Conservation (phyloP, 371 early-diverging fungal species). For the Dinochytrium kinnereticum region DNA sequence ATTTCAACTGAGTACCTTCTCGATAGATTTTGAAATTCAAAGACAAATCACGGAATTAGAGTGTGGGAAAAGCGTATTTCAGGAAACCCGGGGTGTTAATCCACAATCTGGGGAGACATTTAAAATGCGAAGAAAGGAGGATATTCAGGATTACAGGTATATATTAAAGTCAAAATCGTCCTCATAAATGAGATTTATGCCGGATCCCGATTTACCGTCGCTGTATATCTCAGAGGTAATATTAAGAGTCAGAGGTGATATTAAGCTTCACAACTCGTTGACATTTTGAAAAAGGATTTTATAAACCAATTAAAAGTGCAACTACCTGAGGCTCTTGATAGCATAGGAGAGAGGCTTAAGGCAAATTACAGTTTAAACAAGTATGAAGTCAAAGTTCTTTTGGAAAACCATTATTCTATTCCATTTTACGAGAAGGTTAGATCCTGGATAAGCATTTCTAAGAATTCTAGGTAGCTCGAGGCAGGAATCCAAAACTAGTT, state of each 20-base stretch:
- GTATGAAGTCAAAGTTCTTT: slow-evolving; percentile 65
- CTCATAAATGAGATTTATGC: slow-evolving; percentile 84
- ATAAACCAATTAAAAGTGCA: slow-evolving; percentile 51
- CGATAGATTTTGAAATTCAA: slow-evolving; percentile 73
- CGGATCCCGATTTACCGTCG: slow-evolving; percentile 87
- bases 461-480: background rate
- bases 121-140: slow-evolving; percentile 78
- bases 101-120: slow-evolving; percentile 66
- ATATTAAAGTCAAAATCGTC: background rate
- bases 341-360: slow-evolving; percentile 63
- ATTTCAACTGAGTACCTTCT: background rate
- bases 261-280: background rate
- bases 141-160: slow-evolving; percentile 79
- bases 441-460: background rate
- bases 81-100: slow-evolving; percentile 86
- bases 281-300: slow-evolving; percentile 42
- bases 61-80: slow-evolving; percentile 55
- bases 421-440: slow-evolving; percentile 72
- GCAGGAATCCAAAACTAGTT: slow-evolving; percentile 16
- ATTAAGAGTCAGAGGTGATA: too few relatives aligned
- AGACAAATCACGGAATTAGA: slow-evolving; percentile 73
- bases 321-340: slow-evolving; percentile 79
- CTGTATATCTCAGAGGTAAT: slow-evolving; percentile 50
- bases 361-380: slow-evolving; percentile 62
- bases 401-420: slow-evolving; percentile 74